phyloP scores from a whole-genome alignment of 2,329 filamentous ascomycete species.

The Xylariaceae sp. region DNA sequence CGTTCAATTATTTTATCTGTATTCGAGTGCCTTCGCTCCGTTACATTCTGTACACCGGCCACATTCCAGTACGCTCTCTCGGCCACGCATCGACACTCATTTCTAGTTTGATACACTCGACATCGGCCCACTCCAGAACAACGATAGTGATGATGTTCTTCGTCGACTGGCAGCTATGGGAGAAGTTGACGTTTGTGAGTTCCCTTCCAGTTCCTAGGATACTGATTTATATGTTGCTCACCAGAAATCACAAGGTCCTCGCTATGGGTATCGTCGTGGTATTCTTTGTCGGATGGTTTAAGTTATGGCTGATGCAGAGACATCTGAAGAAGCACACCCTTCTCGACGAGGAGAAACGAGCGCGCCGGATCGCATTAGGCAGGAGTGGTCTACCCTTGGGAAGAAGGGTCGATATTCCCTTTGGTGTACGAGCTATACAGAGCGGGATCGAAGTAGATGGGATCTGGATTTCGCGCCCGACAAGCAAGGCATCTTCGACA shows the following conservation, averaged over 20 bases:
- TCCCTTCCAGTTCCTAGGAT: background rate
- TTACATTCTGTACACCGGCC: no score
- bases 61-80: no score
- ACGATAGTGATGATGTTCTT: no score
- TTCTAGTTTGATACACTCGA: no score
- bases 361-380: conserved; percentile 49
- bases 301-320: conserved; percentile 61
- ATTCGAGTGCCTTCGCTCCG: no score
- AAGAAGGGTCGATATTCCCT: conserved; percentile 64
- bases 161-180: conserved; percentile 72
- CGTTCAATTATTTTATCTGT: no score
- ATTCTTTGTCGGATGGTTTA: conserved; percentile 63
- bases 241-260: conserved; percentile 61
- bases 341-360: conserved; percentile 63
- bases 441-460: conserved; percentile 80
- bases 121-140: no score
- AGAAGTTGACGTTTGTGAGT: conserved; percentile 86
- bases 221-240: no score
- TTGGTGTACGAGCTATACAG: conserved; percentile 81
- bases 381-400: conserved; percentile 47
- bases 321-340: conserved; percentile 54
- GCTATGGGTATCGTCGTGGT: conserved; percentile 67
- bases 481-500: conserved; percentile 26
- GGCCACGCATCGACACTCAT: no score
- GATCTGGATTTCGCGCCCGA: conserved; percentile 66